Evolutionary conservation across 2,329 filamentous ascomycete species (phyloP).

Genomic region (Allantophomopsis lycopodina): DNA sequence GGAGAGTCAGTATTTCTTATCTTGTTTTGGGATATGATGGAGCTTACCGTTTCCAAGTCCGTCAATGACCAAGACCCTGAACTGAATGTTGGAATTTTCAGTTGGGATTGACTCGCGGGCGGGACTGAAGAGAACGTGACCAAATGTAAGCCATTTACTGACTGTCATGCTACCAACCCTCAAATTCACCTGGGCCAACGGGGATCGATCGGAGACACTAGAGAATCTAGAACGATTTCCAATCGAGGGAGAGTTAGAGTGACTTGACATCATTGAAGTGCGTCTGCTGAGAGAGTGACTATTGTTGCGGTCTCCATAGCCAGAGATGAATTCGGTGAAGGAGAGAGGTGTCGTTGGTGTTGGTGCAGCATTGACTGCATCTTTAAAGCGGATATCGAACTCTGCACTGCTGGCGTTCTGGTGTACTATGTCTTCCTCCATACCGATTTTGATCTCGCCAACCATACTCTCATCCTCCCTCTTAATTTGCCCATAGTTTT

Average conservation of each 20-base stretch:
- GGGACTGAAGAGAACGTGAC: constrained; percentile 71
- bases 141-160: constrained; percentile 79
- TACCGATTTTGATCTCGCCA: background rate
- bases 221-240: constrained; percentile 8
- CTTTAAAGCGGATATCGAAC: constrained; percentile 36
- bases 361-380: constrained; percentile 27
- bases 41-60: constrained; percentile 56
- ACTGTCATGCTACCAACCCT: constrained; percentile 72
- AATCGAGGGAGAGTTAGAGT: constrained; percentile 1
- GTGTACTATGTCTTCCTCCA: constrained; percentile 1
- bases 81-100: constrained; percentile 34
- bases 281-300: constrained; percentile 8
- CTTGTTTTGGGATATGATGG: background rate
- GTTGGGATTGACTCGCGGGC: constrained; percentile 56
- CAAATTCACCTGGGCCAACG: constrained; percentile 59
- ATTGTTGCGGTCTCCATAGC: constrained; percentile 24
- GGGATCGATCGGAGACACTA: constrained; percentile 34
- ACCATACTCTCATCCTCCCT: constrained; percentile 8
- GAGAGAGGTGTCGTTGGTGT: constrained; percentile 30
- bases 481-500: constrained; percentile 25
- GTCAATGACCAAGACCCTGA: constrained; percentile 63
- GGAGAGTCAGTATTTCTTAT: too few species aligned
- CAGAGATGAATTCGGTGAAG: constrained; percentile 26
- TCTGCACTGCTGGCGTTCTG: constrained; percentile 27
- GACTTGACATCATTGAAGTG: constrained; percentile 11